Evolutionary conservation across 2,329 filamentous ascomycete species (phyloP), one percentile per base, ranked within the genome.

Genomic region (Fusarium sp.): DNA sequence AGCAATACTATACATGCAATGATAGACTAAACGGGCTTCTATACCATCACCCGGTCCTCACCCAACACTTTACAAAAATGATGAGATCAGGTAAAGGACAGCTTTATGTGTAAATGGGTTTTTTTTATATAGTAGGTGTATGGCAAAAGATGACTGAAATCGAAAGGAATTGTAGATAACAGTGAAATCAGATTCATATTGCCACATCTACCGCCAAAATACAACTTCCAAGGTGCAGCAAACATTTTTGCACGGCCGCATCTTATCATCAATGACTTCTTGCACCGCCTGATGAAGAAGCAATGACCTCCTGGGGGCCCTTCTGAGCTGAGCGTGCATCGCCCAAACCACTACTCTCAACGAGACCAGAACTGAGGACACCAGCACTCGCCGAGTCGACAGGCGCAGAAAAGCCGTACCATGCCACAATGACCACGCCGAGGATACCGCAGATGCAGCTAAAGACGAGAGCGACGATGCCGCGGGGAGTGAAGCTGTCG

Each of bases 391-490:
- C 53, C 13, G 63, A 46, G n/a, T 69, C 64, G 17, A 46, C 45
- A 8, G 59, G 51, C 2, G 51, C 38, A 19, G 63, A 52, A 32
- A 70, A 60, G 11, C 87, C 88, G 74, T 90, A 93, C 75, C 88
- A 88, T 2, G 80, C 82, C 53, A 95, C 87, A 21, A 87, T 84
- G 0, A 75, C 79, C 64, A 92, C 80, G 11, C 91, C 91, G 8
- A 91, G 68, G 43, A 93, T 79, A 4, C 90, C 92, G 4, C 82
- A 82, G 5, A 93, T 65, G 62, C 84, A 84, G 70, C 88, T 91
- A 72, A 94, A 93, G 7, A 89, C 88, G 65, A 95, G 76, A 9
- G 92, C 91, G 2, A 92, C 86, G 43, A 91, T 89, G 8, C 91
- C 92, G 29, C 82, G 81, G 0, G 88, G 74, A 0, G 88, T 91